A percentile compares a stretch with the other conserved stretches of the same genome.
These are phyloP conservation scores for Veloporphyrellus conicus DNA, from an alignment of 1,284 basidiomycete species.

Conservation along the genomic window DNA sequence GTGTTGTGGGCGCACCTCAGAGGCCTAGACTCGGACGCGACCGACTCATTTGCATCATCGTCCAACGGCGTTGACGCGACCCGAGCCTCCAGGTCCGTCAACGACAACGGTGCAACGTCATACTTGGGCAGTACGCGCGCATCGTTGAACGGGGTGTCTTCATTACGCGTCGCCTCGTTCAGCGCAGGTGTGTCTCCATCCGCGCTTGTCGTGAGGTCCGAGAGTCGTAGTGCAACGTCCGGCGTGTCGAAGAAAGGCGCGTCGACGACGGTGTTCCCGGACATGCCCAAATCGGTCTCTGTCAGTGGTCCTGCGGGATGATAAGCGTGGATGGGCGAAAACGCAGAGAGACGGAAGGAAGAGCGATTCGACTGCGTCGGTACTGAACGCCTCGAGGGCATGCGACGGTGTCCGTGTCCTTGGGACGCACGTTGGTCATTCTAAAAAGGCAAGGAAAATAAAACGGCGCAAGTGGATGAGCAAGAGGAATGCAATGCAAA, in stretches of 20 bases:
- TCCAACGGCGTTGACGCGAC: slow-evolving; percentile 17
- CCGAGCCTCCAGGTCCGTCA: slow-evolving; percentile 10
- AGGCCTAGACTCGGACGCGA: background rate
- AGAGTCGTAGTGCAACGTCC: slow-evolving; percentile 14
- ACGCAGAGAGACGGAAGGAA: slow-evolving; percentile 26
- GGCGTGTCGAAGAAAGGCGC: slow-evolving; percentile 16
- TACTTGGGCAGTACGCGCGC: slow-evolving; percentile 17
- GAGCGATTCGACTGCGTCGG: slow-evolving; percentile 9
- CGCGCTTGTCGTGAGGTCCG: slow-evolving; percentile 13
- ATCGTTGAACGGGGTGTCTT: slow-evolving; percentile 26
- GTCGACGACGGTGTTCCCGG: slow-evolving; percentile 1
- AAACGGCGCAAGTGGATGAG: background rate
- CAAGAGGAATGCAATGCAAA: slow-evolving; percentile 8
- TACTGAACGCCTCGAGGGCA: slow-evolving; percentile 19
- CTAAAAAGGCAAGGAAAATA: slow-evolving; percentile 9
- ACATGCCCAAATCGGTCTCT: background rate
- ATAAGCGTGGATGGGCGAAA: slow-evolving; percentile 13
- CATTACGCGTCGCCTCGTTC: slow-evolving; percentile 8
- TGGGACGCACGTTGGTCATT: slow-evolving; percentile 22
- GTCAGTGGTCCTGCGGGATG: no score
- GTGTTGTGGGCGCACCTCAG: slow-evolving; percentile 1
- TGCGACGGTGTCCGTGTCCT: slow-evolving; percentile 16
- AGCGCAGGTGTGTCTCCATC: slow-evolving; percentile 15
- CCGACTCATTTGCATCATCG: background rate
- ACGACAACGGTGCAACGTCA: slow-evolving; percentile 6